Evolutionary conservation across 371 early-diverging fungal species (phyloP).

Genomic region (Rhizopus stolonifer): DNA sequence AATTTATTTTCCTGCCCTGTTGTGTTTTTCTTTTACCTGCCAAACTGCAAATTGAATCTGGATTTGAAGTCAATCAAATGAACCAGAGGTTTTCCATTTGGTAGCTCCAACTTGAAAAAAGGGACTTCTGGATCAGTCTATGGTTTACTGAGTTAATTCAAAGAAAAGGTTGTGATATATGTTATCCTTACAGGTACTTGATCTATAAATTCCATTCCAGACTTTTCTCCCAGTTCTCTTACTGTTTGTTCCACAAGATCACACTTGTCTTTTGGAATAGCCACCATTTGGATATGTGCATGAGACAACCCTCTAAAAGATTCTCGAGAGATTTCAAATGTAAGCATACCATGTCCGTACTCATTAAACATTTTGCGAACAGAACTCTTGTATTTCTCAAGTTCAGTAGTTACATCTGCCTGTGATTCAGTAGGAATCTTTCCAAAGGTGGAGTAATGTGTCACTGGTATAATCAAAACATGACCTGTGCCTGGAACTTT

Average conservation of each 20-base stretch:
- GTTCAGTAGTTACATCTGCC: constrained; percentile 47
- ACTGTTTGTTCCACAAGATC: constrained; percentile 33
- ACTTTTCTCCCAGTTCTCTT: constrained; percentile 34
- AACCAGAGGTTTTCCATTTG: constrained; percentile 47
- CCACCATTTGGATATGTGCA: constrained; percentile 68
- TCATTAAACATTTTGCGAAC: constrained; percentile 46
- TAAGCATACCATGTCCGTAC: constrained; percentile 58
- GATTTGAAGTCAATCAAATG: constrained; percentile 45
- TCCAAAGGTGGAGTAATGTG: constrained; percentile 61
- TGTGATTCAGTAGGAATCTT: constrained; percentile 45
- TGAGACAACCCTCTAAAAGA: constrained; percentile 49
- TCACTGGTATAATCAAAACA: constrained; percentile 70
- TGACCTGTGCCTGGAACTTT: constrained; percentile 72
- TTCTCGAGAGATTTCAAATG: constrained; percentile 68
- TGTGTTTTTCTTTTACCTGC: constrained; percentile 42
- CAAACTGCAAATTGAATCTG: constrained; percentile 71
- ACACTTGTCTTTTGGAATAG: constrained; percentile 40
- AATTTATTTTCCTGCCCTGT: constrained; percentile 1
- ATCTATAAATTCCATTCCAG: constrained; percentile 37
- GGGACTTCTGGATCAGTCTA: constrained; percentile 35
- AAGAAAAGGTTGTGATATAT: background rate
- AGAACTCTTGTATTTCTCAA: constrained; percentile 59
- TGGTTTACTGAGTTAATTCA: background rate
- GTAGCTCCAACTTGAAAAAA: constrained; percentile 69
- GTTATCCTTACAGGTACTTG: constrained; percentile 45